These are phyloP conservation scores for Penicillium sp. DNA, from an alignment of 2,329 filamentous ascomycete genomes.

Conservation along the genomic window DNA sequence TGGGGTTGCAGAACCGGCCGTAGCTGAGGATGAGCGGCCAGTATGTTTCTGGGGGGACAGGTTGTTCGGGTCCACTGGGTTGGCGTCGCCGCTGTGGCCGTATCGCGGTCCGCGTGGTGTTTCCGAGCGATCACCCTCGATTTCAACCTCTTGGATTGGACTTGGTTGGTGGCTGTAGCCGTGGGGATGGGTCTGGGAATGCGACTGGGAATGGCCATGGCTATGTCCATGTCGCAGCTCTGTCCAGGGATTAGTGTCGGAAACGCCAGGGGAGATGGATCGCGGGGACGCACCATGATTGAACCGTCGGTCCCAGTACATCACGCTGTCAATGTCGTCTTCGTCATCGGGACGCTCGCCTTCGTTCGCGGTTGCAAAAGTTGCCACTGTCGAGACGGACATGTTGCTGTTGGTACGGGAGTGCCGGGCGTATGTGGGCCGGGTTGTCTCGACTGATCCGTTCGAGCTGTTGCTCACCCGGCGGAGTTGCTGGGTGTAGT, in stretches of 20 bases:
- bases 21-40: constrained; percentile 27
- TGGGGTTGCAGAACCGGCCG: constrained; percentile 31
- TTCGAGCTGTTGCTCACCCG: constrained; percentile 40
- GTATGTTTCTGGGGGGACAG: constrained; percentile 28
- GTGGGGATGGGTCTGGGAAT: constrained; percentile 8
- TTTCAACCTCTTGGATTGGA: constrained; percentile 18
- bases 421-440: constrained; percentile 36
- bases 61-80: constrained; percentile 9
- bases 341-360: constrained; percentile 38
- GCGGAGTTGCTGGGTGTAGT: constrained; percentile 38
- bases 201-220: constrained; percentile 19
- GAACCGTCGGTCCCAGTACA: constrained; percentile 40
- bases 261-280: not conserved
- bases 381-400: constrained; percentile 59
- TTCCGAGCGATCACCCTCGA: constrained; percentile 16
- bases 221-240: constrained; percentile 27
- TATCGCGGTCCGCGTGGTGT: constrained; percentile 25
- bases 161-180: constrained; percentile 16
- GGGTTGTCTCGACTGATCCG: constrained; percentile 53
- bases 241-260: constrained; percentile 14
- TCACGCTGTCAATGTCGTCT: constrained; percentile 42
- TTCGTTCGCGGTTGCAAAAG: constrained; percentile 64
- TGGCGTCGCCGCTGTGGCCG: not conserved
- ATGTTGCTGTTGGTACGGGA: constrained; percentile 56
- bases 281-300: constrained; percentile 30